A percentile compares a stretch with the other conserved stretches of the same genome.
Evolutionary conservation across 139 green algal genomes (phyloP).

Genomic region (Chlamydomonas incerta): DNA sequence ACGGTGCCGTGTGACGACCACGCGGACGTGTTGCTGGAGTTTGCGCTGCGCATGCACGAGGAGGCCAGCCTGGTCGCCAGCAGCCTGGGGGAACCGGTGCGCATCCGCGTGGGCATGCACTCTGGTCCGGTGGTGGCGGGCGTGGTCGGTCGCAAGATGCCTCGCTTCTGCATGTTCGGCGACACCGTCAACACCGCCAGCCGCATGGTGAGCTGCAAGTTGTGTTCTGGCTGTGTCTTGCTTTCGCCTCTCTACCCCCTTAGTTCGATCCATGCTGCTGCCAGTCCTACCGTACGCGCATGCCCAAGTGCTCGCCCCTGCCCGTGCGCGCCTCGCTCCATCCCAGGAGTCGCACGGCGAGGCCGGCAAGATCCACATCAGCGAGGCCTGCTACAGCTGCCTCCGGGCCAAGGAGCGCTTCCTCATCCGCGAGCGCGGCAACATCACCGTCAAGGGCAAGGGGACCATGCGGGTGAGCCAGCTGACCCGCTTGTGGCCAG

Average conservation of each 20-base stretch:
- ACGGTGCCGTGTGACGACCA: neutral
- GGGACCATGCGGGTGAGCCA: too few species aligned
- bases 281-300: too few species aligned
- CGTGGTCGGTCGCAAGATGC: constrained; percentile 55
- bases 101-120: constrained; percentile 42
- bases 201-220: too few species aligned
- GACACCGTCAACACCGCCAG: constrained; percentile 32
- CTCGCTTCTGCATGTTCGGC: constrained; percentile 57
- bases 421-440: constrained; percentile 8
- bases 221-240: too few species aligned
- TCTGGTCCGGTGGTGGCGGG: constrained; percentile 38
- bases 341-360: constrained; percentile 14
- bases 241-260: too few species aligned
- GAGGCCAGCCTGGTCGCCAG: neutral
- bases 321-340: too few species aligned
- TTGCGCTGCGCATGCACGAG: constrained; percentile 26
- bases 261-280: too few species aligned
- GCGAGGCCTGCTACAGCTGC: neutral
- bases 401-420: neutral
- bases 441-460: constrained; percentile 2
- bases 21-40: constrained; percentile 15
- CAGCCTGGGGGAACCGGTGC: constrained; percentile 12
- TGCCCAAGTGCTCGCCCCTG: too few species aligned
- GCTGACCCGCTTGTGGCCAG: too few species aligned
- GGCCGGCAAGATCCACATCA: constrained; percentile 28